Evolutionary conservation across 768 basidiomycete genomes (phyloP).

Genomic region (Suillus bovinus): DNA sequence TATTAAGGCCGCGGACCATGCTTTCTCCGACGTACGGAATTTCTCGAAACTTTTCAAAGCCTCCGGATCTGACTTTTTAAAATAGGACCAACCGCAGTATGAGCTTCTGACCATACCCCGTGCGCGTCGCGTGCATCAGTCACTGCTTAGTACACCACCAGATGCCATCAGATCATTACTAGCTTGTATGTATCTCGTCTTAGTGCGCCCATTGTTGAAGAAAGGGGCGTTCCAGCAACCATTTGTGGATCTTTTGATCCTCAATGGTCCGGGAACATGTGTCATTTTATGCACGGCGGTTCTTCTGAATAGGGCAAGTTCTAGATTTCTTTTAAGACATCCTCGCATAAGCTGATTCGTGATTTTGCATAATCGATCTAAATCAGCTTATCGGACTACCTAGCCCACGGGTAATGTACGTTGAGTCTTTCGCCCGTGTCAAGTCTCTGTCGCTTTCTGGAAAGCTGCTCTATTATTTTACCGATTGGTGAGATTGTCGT

Average conservation of each 20-base stretch:
- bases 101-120: slow-evolving; percentile 73
- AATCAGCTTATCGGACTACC: slow-evolving; percentile 72
- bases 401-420: slow-evolving; percentile 76
- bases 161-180: slow-evolving; percentile 65
- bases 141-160: slow-evolving; percentile 65
- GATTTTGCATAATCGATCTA: slow-evolving; percentile 14
- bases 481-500: slow-evolving; percentile 68
- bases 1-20: slow-evolving; percentile 16
- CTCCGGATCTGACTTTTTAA: not conserved
- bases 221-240: slow-evolving; percentile 18
- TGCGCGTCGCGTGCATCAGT: slow-evolving; percentile 85
- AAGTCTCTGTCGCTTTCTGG: slow-evolving; percentile 80
- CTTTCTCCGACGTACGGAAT: slow-evolving; percentile 15
- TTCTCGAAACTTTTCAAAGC: not conserved
- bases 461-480: slow-evolving; percentile 75
- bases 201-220: slow-evolving; percentile 48
- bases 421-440: slow-evolving; percentile 94
- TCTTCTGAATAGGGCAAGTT: slow-evolving; percentile 68
- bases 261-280: slow-evolving; percentile 97
- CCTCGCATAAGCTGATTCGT: not conserved
- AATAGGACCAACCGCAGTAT: slow-evolving; percentile 32
- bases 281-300: slow-evolving; percentile 73
- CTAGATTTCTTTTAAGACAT: not conserved
- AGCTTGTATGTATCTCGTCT: slow-evolving; percentile 60
- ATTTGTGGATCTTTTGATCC: slow-evolving; percentile 74